Percentiles rank a stretch among this genome's conserved stretches.
Evolutionary conservation across 2,329 filamentous ascomycete species (phyloP).

Genomic region (Colletotrichum tofieldiae): DNA sequence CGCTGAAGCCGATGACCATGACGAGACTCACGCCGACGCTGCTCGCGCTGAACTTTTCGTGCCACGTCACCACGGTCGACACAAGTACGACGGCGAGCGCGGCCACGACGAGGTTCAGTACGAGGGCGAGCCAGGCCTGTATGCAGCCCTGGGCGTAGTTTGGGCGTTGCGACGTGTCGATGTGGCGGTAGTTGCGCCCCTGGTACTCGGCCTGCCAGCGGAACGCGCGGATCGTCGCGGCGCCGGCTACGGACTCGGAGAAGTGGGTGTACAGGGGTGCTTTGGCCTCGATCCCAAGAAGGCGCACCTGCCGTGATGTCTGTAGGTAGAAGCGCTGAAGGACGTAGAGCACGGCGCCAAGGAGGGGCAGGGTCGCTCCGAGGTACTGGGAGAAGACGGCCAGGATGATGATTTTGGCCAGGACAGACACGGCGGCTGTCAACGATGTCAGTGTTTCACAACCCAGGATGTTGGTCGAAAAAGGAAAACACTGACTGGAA

Average conservation of each 20-base stretch:
- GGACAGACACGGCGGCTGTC: slow-evolving; percentile 9
- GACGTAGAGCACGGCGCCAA: slow-evolving; percentile 47
- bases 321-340: slow-evolving; percentile 53
- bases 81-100: slow-evolving; percentile 17
- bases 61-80: slow-evolving; percentile 41
- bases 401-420: slow-evolving; percentile 20
- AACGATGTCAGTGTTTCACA: not conserved
- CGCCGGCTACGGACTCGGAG: slow-evolving; percentile 45
- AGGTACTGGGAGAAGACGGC: slow-evolving; percentile 44
- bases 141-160: slow-evolving; percentile 20
- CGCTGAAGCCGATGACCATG: slow-evolving; percentile 36
- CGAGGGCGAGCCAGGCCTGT: slow-evolving; percentile 14
- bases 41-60: slow-evolving; percentile 47
- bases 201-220: slow-evolving; percentile 23
- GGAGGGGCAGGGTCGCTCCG: slow-evolving; percentile 48
- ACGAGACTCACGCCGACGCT: slow-evolving; percentile 46
- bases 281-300: slow-evolving; percentile 53
- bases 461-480: not conserved
- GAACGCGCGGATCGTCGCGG: slow-evolving; percentile 46
- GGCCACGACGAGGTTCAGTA: slow-evolving; percentile 24
- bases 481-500: slow-evolving; percentile 11
- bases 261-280: slow-evolving; percentile 53
- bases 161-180: slow-evolving; percentile 18
- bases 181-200: not conserved
- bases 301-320: slow-evolving; percentile 54